phyloP scores from a whole-genome alignment of 352 stramenopile species.

The Phytopythium montanum region DNA sequence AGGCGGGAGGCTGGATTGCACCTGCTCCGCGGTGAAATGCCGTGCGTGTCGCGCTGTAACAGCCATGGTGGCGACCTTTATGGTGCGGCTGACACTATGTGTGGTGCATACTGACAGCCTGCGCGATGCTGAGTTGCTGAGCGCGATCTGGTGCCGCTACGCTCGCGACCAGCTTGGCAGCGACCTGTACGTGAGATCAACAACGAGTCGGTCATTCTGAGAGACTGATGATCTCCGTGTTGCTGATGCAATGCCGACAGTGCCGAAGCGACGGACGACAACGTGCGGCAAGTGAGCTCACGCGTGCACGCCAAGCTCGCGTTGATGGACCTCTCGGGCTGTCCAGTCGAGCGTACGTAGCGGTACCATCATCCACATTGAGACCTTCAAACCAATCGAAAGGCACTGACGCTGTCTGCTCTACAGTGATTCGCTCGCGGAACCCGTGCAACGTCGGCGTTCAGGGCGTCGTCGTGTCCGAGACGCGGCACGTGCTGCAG shows the following conservation, averaged over 20 bases:
- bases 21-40: slow-evolving; percentile 41
- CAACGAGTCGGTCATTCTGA: not conserved
- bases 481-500: slow-evolving; percentile 58
- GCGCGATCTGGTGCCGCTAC: slow-evolving; percentile 64
- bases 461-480: slow-evolving; percentile 55
- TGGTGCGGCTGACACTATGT: not conserved
- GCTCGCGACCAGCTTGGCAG: slow-evolving; percentile 43
- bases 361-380: not conserved
- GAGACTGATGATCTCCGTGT: not conserved
- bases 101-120: slow-evolving; percentile 13
- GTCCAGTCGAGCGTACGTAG: slow-evolving; percentile 51
- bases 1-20: slow-evolving; percentile 53
- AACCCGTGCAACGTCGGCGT: slow-evolving; percentile 58
- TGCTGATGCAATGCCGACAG: not conserved
- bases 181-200: slow-evolving; percentile 13
- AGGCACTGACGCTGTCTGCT: not conserved
- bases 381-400: not conserved
- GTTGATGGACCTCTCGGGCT: slow-evolving; percentile 63
- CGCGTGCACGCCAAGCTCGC: slow-evolving; percentile 55
- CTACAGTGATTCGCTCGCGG: slow-evolving; percentile 43
- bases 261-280: slow-evolving; percentile 14
- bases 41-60: slow-evolving; percentile 18
- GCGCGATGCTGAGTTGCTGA: slow-evolving; percentile 53
- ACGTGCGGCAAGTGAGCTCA: slow-evolving; percentile 7
- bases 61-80: no score